Base-by-base conservation (phyloP, 2,329 filamentous ascomycete species). In the Acephala macrosclerotiorum region DNA sequence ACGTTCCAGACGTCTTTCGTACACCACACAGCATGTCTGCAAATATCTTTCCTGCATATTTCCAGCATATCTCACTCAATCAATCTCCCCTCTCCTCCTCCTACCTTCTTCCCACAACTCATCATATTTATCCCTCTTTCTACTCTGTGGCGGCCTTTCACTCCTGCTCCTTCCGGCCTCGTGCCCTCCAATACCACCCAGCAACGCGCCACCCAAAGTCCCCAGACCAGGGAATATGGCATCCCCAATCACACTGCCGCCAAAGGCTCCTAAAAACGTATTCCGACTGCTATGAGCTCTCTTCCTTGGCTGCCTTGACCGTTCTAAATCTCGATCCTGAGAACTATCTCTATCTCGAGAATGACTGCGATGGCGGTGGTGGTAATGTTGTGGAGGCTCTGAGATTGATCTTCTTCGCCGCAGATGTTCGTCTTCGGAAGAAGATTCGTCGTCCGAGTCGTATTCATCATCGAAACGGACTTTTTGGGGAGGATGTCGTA, bases 241-340 rank as follows among this genome's bases (percentile, higher is more conserved):
- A 66, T 73, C 71, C 0, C 71, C 71, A 36, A 73, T 65, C 4
- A 65, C 64, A 0, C 67, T 60, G 2, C 71, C 71, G 2, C 71
- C 70, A 61, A 72, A 65, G 8, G 69, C 69, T 11, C 71, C 71
- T 5, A 72, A 45, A 38, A 73, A 73, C 33, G 70, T 71, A 58
- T 71, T 68, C 9, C 36, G 40, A 26, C 47, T 64, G 6, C 14
- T 38, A 18, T 63, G 35, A 35, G 51, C 29, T 36, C 29, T 59
- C 22, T 55, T 53, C 7, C 57, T 45, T 56, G 45, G 42, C 16
- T 33, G 58, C 18, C 56, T 58, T 36, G 26, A 38, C 9, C 47
- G 56, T n/a, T 57, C 40, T 26, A 59, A 26, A 38, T 18, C 40
- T 18, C 40, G 40, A 9, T 59, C 36, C 57, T 57, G 62, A 57